Percentiles rank a stretch among this genome's conserved stretches.
phyloP scores from a whole-genome alignment of 805 yeast species.

The Spathaspora sp. region DNA sequence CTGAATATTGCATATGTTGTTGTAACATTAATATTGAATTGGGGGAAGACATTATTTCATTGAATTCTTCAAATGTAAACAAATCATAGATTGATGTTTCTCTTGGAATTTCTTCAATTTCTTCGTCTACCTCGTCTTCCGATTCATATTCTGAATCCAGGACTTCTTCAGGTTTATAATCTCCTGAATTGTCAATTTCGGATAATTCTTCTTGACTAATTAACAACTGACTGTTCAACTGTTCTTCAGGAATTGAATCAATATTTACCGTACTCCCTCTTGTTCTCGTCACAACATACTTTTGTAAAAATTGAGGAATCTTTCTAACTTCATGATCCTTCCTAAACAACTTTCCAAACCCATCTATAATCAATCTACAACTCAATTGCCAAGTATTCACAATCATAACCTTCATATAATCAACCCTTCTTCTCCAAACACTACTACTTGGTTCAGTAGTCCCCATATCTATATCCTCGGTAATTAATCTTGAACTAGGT shows the following conservation, averaged over 20 bases:
- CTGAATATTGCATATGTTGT: constrained; percentile 22
- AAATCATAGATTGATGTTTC: constrained; percentile 17
- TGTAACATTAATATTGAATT: constrained; percentile 18
- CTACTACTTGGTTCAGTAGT: constrained; percentile 12
- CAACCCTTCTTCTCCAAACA: constrained; percentile 17
- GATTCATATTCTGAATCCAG: constrained; percentile 14
- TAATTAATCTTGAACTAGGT: constrained; percentile 23
- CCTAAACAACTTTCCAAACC: constrained; percentile 7
- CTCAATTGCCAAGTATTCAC: constrained; percentile 18
- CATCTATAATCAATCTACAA: constrained; percentile 13
- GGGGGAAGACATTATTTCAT: constrained; percentile 18
- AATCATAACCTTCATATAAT: constrained; percentile 17
- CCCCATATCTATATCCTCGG: not conserved
- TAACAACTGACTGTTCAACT: constrained; percentile 13
- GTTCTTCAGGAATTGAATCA: not conserved
- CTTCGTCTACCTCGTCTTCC: constrained; percentile 9
- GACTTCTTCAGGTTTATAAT: constrained; percentile 16
- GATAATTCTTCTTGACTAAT: constrained; percentile 26
- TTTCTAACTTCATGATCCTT: constrained; percentile 13
- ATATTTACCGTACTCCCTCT: not conserved
- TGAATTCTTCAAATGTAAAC: constrained; percentile 20
- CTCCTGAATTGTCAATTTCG: constrained; percentile 35
- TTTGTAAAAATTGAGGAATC: constrained; percentile 26
- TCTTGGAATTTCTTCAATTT: constrained; percentile 6
- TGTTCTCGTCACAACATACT: constrained; percentile 21